phyloP scores from a whole-genome alignment of 2,329 filamentous ascomycete species.

The Calcarisporium arbuscula region DNA sequence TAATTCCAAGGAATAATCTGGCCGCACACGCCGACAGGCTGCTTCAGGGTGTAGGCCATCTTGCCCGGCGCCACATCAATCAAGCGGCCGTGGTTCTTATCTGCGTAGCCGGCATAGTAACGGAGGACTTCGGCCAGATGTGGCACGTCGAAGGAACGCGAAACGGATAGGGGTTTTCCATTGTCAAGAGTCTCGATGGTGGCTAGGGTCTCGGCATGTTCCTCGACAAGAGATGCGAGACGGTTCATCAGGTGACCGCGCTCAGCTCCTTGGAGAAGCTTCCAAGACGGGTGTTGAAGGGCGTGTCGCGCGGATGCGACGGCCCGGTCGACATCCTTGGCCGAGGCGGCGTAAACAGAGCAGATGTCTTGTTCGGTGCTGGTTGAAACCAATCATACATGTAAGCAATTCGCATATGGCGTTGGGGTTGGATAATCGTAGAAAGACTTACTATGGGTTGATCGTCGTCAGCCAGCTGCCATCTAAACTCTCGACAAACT shows the following conservation, averaged over 20 bases:
- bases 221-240: conserved; percentile 61
- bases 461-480: conserved; percentile 59
- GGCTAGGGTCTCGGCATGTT: conserved; percentile 47
- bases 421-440: conserved; percentile 11
- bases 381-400: not conserved
- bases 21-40: conserved; percentile 72
- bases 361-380: conserved; percentile 60
- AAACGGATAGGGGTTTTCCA: conserved; percentile 66
- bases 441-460: conserved; percentile 69
- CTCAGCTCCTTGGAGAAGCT: conserved; percentile 58
- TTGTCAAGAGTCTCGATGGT: conserved; percentile 71
- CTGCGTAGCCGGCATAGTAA: conserved; percentile 75
- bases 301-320: conserved; percentile 64
- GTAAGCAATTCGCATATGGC: not conserved
- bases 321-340: conserved; percentile 62
- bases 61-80: conserved; percentile 65
- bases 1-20: conserved; percentile 81
- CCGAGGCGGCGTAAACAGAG: conserved; percentile 62
- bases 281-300: conserved; percentile 62
- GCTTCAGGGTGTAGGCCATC: conserved; percentile 68
- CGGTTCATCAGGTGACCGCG: conserved; percentile 63
- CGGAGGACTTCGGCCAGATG: conserved; percentile 45
- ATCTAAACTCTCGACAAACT: conserved; percentile 63
- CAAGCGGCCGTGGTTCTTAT: conserved; percentile 74
- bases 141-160: conserved; percentile 56